These are phyloP conservation scores for Nannizziopsis arthrosporioides DNA, from an alignment of 2,329 filamentous ascomycete species.

Conservation along the genomic window DNA sequence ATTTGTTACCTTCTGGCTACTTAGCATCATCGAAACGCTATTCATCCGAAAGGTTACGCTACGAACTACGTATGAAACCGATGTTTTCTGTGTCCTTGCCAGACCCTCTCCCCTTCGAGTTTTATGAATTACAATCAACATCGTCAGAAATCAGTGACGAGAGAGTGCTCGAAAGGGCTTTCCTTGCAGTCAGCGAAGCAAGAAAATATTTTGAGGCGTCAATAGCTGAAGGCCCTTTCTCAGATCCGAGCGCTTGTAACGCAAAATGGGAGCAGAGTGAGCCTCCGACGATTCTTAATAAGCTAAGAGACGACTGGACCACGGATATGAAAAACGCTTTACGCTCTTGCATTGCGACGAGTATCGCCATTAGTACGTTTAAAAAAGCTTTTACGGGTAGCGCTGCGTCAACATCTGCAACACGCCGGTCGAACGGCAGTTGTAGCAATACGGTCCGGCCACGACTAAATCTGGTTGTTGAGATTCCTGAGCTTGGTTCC, in stretches of 20 bases:
- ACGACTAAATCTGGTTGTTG: conserved; percentile 23
- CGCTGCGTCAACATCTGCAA: neutral
- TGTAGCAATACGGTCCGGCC: conserved; percentile 2
- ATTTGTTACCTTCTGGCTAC: conserved; percentile 40
- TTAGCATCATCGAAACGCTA: conserved; percentile 48
- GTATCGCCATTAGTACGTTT: conserved; percentile 51
- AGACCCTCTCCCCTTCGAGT: conserved; percentile 52
- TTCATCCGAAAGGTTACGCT: conserved; percentile 55
- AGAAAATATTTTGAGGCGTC: conserved; percentile 35
- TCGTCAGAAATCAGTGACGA: conserved; percentile 35
- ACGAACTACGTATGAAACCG: conserved; percentile 77
- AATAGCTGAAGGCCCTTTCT: conserved; percentile 29
- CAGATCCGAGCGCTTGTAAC: conserved; percentile 9
- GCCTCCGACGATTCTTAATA: conserved; percentile 27
- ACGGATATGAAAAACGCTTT: conserved; percentile 48
- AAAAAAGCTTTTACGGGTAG: conserved; percentile 43
- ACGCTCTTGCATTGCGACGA: conserved; percentile 59
- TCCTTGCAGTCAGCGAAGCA: conserved; percentile 30
- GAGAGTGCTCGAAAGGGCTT: conserved; percentile 31
- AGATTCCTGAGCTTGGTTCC: conserved; percentile 29
- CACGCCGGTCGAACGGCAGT: conserved; percentile 1
- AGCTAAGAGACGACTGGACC: conserved; percentile 51
- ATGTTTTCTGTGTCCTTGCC: conserved; percentile 60
- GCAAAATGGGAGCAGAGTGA: conserved; percentile 5
- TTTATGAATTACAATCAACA: conserved; percentile 41